phyloP scores from a whole-genome alignment of 1,139 yeast species.

The Hansenula lynferdii region DNA sequence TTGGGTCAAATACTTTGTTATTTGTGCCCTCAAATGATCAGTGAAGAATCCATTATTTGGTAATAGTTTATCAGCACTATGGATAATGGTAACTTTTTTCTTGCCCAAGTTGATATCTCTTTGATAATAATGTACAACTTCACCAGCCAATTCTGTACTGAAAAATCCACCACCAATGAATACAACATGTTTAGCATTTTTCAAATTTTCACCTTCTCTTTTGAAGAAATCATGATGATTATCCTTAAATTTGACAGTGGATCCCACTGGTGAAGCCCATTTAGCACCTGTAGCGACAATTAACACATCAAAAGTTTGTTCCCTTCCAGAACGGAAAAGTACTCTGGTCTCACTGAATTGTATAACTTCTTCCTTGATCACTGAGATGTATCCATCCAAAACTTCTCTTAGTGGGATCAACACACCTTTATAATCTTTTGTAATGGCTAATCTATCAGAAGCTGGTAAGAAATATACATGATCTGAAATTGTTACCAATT shows the following conservation, averaged over 20 bases:
- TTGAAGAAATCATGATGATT: neutral
- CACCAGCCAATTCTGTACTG: conserved; percentile 20
- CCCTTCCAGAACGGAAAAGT: neutral
- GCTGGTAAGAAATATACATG: neutral
- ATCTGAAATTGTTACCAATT: neutral
- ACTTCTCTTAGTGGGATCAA: conserved; percentile 3
- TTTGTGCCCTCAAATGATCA: conserved; percentile 3
- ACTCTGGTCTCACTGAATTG: conserved; percentile 2
- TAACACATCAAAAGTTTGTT: conserved; percentile 9
- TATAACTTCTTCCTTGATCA: conserved; percentile 8
- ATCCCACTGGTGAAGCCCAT: conserved; percentile 13
- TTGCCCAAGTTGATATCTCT: neutral
- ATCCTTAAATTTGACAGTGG: conserved; percentile 3
- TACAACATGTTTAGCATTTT: conserved; percentile 12
- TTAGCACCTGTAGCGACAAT: conserved; percentile 19
- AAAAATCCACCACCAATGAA: conserved; percentile 20
- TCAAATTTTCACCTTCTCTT: neutral
- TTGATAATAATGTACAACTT: conserved; percentile 4
- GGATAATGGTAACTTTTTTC: conserved; percentile 2
- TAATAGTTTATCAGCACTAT: conserved; percentile 1
- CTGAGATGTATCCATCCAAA: conserved; percentile 7
- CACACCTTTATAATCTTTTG: neutral
- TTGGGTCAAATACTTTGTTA: conserved; percentile 3
- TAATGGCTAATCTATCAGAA: neutral
- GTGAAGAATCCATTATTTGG: neutral